A percentile compares a stretch with the other conserved stretches of the same genome.
Evolutionary conservation across 805 yeast genomes (phyloP).

Genomic region (Suhomyces sp.): DNA sequence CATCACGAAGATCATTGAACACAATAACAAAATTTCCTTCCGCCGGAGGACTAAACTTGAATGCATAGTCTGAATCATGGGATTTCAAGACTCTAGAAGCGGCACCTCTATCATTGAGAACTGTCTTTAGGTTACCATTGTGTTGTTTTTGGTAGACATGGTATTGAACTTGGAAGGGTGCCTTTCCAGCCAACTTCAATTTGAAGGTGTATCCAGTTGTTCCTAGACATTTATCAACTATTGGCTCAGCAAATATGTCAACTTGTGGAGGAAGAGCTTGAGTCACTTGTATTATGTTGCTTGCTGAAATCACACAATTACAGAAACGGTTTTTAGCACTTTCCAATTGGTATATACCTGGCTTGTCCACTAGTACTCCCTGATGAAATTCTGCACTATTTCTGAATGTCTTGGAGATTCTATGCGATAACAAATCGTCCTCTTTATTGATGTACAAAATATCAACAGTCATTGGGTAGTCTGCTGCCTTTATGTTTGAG

Average conservation of each 20-base stretch:
- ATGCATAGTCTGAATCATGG: slow-evolving; percentile 22
- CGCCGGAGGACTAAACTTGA: slow-evolving; percentile 69
- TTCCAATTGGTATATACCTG: slow-evolving; percentile 66
- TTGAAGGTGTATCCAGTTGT: slow-evolving; percentile 77
- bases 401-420: slow-evolving; percentile 23
- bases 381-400: slow-evolving; percentile 22
- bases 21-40: slow-evolving; percentile 82
- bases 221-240: slow-evolving; percentile 88
- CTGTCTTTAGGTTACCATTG: slow-evolving; percentile 31
- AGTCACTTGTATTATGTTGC: slow-evolving; percentile 26
- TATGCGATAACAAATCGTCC: slow-evolving; percentile 3
- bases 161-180: slow-evolving; percentile 74
- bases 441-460: slow-evolving; percentile 6
- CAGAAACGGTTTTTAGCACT: slow-evolving; percentile 62
- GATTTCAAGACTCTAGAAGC: slow-evolving; percentile 30
- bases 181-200: slow-evolving; percentile 66
- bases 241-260: slow-evolving; percentile 51
- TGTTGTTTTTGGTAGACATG: slow-evolving; percentile 50
- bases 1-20: slow-evolving; percentile 62
- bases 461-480: slow-evolving; percentile 48
- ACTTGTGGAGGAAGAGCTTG: slow-evolving; percentile 42
- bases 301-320: slow-evolving; percentile 56
- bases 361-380: slow-evolving; percentile 43
- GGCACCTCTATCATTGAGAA: slow-evolving; percentile 32
- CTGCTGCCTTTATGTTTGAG: slow-evolving; percentile 25